Evolutionary conservation across 495 filamentous ascomycete species (phyloP).

Genomic region (Xylaria castorea): DNA sequence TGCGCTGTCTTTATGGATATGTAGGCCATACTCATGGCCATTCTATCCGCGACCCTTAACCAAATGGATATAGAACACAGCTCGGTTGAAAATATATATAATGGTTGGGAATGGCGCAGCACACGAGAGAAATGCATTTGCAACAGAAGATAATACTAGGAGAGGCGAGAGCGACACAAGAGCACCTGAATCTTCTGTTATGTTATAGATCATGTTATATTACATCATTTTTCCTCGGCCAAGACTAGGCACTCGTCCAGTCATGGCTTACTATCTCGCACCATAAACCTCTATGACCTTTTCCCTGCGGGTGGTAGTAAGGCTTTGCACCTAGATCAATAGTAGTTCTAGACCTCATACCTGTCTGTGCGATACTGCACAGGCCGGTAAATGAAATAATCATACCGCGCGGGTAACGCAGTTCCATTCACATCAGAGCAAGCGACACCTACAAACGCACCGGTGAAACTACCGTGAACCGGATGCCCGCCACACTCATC

Average conservation of each 20-base stretch:
- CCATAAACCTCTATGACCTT: neutral
- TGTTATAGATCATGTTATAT: neutral
- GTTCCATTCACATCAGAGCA: conserved; percentile 61
- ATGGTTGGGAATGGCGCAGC: neutral
- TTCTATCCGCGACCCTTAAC: no score
- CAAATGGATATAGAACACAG: neutral
- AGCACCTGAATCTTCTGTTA: neutral
- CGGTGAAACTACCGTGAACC: conserved; percentile 63
- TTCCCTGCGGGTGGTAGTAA: neutral
- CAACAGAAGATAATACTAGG: neutral
- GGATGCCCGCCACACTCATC: conserved; percentile 65
- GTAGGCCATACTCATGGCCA: neutral
- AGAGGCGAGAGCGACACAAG: neutral
- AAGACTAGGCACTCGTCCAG: neutral
- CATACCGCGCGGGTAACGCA: conserved; percentile 54
- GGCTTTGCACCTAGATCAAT: neutral
- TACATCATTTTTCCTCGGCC: neutral
- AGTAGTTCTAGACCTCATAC: conserved; percentile 44
- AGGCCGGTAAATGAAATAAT: conserved; percentile 59
- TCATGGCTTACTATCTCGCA: neutral
- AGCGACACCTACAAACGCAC: conserved; percentile 62
- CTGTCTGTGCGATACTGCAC: conserved; percentile 54
- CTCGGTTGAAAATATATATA: neutral
- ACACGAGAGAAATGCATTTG: neutral
- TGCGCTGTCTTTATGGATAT: neutral